These are phyloP conservation scores for Albugo laibachii DNA, from an alignment of 352 stramenopile genomes.

Conservation along the genomic window DNA sequence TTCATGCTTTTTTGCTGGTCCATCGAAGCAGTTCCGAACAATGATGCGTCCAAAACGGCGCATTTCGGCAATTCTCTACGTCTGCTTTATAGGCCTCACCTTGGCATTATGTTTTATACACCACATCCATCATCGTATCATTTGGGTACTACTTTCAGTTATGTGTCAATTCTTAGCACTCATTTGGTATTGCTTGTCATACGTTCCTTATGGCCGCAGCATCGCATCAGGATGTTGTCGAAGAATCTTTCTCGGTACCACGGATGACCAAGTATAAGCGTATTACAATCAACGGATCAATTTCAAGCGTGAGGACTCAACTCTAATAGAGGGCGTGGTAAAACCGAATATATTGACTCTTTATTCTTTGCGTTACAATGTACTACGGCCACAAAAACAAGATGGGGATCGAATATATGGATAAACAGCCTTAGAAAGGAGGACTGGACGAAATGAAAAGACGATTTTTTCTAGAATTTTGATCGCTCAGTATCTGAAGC, in stretches of 20 bases:
- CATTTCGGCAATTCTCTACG: constrained; percentile 40
- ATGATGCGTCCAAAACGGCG: constrained; percentile 73
- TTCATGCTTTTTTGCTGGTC: constrained; percentile 75
- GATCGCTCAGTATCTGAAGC: too few species aligned
- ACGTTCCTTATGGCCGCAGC: constrained; percentile 67
- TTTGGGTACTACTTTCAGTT: constrained; percentile 53
- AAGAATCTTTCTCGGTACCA: constrained; percentile 19
- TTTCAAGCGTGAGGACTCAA: too few species aligned
- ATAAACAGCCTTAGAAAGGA: too few species aligned
- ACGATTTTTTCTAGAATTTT: too few species aligned
- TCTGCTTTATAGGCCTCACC: constrained; percentile 63
- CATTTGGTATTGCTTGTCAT: constrained; percentile 78
- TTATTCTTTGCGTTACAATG: too few species aligned
- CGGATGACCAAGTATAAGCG: constrained; percentile 16
- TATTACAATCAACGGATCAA: too few species aligned
- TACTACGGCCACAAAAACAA: too few species aligned
- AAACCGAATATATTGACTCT: too few species aligned
- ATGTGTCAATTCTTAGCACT: constrained; percentile 58
- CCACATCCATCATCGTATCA: constrained; percentile 40
- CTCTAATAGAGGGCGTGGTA: too few species aligned
- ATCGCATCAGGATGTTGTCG: constrained; percentile 50
- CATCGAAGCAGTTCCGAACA: constrained; percentile 54
- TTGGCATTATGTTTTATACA: constrained; percentile 52
- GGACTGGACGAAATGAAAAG: too few species aligned
- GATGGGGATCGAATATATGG: too few species aligned